Evolutionary conservation across 441 rosid species (phyloP), one percentile per base, ranked within the genome.

Genomic region (Corymbia citriodora): DNA sequence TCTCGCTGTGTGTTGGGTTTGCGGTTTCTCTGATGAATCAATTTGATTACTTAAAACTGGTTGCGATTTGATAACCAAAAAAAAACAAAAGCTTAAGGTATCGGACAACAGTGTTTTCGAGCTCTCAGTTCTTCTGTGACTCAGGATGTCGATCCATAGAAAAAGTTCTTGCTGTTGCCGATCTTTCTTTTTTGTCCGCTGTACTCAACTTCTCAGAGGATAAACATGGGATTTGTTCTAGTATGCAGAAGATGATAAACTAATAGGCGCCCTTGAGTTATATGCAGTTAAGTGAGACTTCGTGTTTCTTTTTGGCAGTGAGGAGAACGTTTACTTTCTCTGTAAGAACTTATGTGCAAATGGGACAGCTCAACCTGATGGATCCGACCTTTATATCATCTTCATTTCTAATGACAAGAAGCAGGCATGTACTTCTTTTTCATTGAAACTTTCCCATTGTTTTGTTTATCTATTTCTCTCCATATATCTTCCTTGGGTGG

Each of bases 391-490:
- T 81, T 97, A 93, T 89, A 96, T 95, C 11, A 94, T 93, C 87
- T 96, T 97, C 94, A 94, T 97, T 89, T 97, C 98, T 45, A 97
- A 97, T 83, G 96, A 97, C 72, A 96, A 95, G 94, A 97, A 97
- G 92, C 96, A 96, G 98, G 99, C 95, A 95, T 90, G 96, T 89
- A 45, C 59, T 87, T 52, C 49, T 15, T 55, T 27, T 87, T 87
- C 16, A 1, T 87, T 45, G 65, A 87, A 59, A 36, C 65, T 55
- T 87, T 33, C 88, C 27, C 6, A 25, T 17, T 4, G 2, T 87
- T 55, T 59, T 31, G 29, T 54, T 52, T 55, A 5, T 55, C 52
- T 79, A 27, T 79, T 23, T 45, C 52, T 55, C 19, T 33, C 49
- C 50, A 21, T 6, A 74, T 29, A 27, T 27, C 53, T 87, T 87